Evolutionary conservation across 2,329 filamentous ascomycete genomes (phyloP).

Genomic region (Sclerotinia glacialis): DNA sequence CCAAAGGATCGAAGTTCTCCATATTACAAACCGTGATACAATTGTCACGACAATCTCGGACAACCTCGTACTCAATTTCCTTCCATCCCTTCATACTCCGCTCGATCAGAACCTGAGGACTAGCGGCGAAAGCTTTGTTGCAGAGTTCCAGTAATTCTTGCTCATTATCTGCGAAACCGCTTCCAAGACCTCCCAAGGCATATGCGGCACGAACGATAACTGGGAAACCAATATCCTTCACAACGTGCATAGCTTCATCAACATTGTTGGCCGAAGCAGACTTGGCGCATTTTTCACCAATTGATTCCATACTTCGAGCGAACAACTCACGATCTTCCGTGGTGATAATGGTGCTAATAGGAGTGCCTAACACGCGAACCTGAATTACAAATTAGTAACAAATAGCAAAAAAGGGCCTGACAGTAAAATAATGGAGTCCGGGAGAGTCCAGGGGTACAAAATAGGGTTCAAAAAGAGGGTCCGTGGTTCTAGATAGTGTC

Average conservation of each 20-base stretch:
- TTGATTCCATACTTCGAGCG: conserved; percentile 91
- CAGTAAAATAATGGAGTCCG: no score
- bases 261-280: conserved; percentile 89
- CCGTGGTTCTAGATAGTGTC: no score
- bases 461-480: no score
- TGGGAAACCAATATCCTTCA: conserved; percentile 84
- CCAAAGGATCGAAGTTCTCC: conserved; percentile 97
- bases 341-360: conserved; percentile 76
- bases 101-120: conserved; percentile 95
- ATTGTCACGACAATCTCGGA: conserved; percentile 95
- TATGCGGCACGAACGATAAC: conserved; percentile 98
- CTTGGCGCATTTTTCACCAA: conserved; percentile 94
- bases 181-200: conserved; percentile 91
- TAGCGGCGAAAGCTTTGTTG: conserved; percentile 85
- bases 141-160: conserved; percentile 93
- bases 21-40: conserved; percentile 99
- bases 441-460: no score
- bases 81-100: conserved; percentile 99
- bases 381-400: neutral
- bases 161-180: conserved; percentile 89
- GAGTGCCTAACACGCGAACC: conserved; percentile 71
- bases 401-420: no score
- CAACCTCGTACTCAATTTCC: conserved; percentile 97
- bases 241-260: conserved; percentile 87
- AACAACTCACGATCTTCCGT: conserved; percentile 96